These are phyloP conservation scores for Scutellaria galericulata DNA, from an alignment of 257 asterid species.

Conservation along the genomic window DNA sequence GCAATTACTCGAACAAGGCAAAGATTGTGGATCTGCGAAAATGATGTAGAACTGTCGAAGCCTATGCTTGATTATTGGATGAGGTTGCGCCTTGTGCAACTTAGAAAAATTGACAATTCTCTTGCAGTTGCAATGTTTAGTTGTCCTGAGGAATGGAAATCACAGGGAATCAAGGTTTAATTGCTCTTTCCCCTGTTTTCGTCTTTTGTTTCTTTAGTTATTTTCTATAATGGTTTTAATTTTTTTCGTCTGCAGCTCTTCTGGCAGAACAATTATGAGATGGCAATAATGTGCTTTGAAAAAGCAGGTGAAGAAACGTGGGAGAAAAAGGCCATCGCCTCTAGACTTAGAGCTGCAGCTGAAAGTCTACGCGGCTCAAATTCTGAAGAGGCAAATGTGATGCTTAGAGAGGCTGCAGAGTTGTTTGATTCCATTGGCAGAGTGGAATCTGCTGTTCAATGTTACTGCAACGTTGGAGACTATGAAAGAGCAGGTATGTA, in stretches of 20 bases:
- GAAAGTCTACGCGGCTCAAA: conserved; percentile 44
- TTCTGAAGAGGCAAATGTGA: conserved; percentile 37
- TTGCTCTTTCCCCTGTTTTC: not conserved
- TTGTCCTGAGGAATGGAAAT: conserved; percentile 67
- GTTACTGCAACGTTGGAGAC: conserved; percentile 67
- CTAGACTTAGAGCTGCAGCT: conserved; percentile 56
- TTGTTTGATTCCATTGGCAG: conserved; percentile 55
- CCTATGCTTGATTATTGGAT: conserved; percentile 77
- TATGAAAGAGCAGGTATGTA: conserved; percentile 61
- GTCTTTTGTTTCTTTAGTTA: not conserved
- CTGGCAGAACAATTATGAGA: conserved; percentile 67
- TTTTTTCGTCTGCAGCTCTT: conserved; percentile 47
- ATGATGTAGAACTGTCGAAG: conserved; percentile 46
- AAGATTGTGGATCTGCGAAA: conserved; percentile 70
- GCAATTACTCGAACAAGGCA: conserved; percentile 73
- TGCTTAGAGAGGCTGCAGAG: conserved; percentile 73
- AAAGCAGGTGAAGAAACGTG: conserved; percentile 60
- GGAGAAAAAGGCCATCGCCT: conserved; percentile 63
- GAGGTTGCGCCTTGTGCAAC: conserved; percentile 55
- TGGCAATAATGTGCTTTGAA: conserved; percentile 77
- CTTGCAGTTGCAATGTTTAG: conserved; percentile 69
- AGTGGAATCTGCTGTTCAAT: conserved; percentile 62
- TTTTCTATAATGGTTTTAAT: not conserved
- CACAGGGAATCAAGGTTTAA: conserved; percentile 66
- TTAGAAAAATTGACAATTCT: conserved; percentile 52